Percentiles rank a stretch among this genome's conserved stretches.
phyloP scores from a whole-genome alignment of 345 rosid species.

The Turritis glabra region DNA sequence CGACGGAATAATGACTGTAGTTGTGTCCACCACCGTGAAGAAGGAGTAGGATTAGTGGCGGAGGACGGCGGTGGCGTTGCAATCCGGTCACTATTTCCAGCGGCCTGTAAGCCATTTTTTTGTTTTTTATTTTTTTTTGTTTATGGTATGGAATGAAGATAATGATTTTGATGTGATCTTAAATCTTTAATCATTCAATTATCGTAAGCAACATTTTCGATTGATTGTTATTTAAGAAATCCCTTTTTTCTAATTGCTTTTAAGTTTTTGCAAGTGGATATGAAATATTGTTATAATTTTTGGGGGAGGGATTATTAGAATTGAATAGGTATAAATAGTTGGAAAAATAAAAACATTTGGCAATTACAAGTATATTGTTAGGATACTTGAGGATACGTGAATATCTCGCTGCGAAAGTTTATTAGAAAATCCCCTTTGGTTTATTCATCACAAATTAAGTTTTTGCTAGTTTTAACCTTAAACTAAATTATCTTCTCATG shows the following conservation, averaged over 20 bases:
- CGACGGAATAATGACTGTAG: not conserved
- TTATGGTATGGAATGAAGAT: not conserved
- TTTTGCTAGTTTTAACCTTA: not conserved
- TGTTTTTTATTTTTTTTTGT: not conserved
- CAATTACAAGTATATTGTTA: too few species aligned
- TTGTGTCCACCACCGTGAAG: constrained; percentile 16
- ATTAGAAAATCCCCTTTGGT: not conserved
- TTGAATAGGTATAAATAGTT: too few species aligned
- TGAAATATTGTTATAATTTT: not conserved
- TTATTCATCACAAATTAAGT: not conserved
- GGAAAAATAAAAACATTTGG: too few species aligned
- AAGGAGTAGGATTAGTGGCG: not conserved
- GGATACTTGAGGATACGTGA: not conserved
- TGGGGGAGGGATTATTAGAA: not conserved
- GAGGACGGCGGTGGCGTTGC: not conserved
- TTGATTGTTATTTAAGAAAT: not conserved
- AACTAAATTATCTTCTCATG: too few species aligned
- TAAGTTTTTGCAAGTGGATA: not conserved
- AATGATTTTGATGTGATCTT: not conserved
- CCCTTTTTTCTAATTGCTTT: not conserved
- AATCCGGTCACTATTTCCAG: not conserved
- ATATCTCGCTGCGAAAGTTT: not conserved
- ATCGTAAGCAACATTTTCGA: not conserved
- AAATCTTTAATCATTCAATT: not conserved
- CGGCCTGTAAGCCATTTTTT: not conserved